These are phyloP conservation scores for Ganoderma resinaceum DNA, from an alignment of 1,284 basidiomycete species.

Conservation along the genomic window DNA sequence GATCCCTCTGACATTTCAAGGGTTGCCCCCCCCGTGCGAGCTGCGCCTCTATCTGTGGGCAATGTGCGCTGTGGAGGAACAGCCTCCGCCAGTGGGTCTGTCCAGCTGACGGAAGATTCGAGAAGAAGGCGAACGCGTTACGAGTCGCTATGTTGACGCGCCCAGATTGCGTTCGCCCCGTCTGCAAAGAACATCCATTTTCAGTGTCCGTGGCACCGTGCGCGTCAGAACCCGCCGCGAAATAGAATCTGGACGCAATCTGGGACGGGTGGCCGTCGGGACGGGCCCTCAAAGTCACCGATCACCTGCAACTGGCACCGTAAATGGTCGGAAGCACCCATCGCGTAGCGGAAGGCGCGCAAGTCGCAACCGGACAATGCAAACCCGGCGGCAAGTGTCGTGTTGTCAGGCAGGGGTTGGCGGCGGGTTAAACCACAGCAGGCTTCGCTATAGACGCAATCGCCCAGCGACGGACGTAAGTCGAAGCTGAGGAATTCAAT, in stretches of 20 bases:
- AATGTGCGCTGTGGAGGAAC: background rate
- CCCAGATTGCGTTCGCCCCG: background rate
- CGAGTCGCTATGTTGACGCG: constrained; percentile 2
- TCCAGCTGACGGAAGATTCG: constrained; percentile 11
- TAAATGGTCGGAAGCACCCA: background rate
- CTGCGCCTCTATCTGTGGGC: constrained; percentile 16
- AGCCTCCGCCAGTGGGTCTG: background rate
- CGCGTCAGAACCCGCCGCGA: background rate
- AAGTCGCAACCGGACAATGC: background rate
- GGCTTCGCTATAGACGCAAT: background rate
- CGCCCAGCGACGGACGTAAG: background rate
- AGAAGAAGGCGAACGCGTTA: background rate
- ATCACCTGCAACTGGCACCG: background rate
- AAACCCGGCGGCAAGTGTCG: background rate
- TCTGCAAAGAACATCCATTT: background rate
- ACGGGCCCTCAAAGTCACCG: constrained; percentile 9
- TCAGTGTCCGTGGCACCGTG: background rate
- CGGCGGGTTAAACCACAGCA: background rate
- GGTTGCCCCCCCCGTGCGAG: constrained; percentile 11
- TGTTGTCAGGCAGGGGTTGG: background rate
- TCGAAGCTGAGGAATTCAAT: constrained; percentile 3
- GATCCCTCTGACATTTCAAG: constrained; percentile 4
- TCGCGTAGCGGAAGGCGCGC: background rate
- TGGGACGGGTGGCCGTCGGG: constrained; percentile 17
- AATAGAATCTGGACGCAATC: background rate